These are phyloP conservation scores for Wickerhamia fluorescens DNA, from an alignment of 805 yeast species.

Conservation along the genomic window DNA sequence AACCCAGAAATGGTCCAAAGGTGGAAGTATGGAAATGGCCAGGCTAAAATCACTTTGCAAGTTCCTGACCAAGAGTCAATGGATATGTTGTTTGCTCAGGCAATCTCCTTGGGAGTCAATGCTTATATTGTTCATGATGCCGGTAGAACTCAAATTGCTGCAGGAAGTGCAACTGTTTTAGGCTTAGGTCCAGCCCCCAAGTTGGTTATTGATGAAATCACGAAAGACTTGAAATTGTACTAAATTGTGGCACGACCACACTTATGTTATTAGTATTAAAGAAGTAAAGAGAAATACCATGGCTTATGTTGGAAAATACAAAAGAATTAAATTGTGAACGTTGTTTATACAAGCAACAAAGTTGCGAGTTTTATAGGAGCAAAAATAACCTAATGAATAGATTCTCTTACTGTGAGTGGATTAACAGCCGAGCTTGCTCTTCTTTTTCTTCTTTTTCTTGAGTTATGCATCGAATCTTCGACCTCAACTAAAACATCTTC, in stretches of 20 bases:
- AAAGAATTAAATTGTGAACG: no score
- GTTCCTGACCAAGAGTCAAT: conserved; percentile 62
- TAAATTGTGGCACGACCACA: conserved; percentile 25
- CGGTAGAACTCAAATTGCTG: conserved; percentile 93
- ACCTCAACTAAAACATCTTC: conserved; percentile 32
- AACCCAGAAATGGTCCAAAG: conserved; percentile 59
- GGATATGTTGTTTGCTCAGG: conserved; percentile 72
- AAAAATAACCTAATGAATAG: no score
- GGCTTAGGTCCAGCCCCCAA: conserved; percentile 98
- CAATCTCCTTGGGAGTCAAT: conserved; percentile 71
- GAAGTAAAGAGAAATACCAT: conserved; percentile 2
- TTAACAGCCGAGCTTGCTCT: conserved; percentile 39
- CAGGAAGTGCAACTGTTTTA: conserved; percentile 93
- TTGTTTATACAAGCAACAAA: no score
- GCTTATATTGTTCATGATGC: conserved; percentile 88
- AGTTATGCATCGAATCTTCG: conserved; percentile 22
- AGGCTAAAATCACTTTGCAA: conserved; percentile 87
- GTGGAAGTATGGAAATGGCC: conserved; percentile 78
- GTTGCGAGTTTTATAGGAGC: no score
- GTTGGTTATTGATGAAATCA: conserved; percentile 67
- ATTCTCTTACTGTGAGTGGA: conserved; percentile 23
- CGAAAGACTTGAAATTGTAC: conserved; percentile 71
- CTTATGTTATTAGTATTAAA: no score
- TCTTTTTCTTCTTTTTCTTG: conserved; percentile 24
- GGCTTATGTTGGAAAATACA: no score